Evolutionary conservation across 2,329 filamentous ascomycete genomes (phyloP).

Genomic region (Stemphylium beticola): DNA sequence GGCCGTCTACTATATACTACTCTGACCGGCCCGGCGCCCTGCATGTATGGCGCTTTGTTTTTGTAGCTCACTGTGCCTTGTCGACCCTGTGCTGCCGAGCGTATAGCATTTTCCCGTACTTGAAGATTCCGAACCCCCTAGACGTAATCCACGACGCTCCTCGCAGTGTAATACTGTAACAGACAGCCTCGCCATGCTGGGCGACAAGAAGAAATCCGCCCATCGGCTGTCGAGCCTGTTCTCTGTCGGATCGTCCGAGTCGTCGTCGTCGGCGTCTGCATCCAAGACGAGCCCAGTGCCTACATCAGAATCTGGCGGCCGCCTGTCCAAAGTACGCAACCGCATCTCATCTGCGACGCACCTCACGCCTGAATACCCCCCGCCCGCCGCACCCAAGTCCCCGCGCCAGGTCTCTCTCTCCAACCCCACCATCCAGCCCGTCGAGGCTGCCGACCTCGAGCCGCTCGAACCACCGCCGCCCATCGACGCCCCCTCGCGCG

Average conservation of each 20-base stretch:
- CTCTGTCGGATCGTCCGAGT: conserved; percentile 31
- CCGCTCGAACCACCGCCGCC: conserved; percentile 39
- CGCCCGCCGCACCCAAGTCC: conserved; percentile 25
- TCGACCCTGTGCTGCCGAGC: conserved; percentile 19
- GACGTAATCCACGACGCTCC: not conserved
- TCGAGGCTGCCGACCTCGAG: conserved; percentile 30
- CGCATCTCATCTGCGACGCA: conserved; percentile 41
- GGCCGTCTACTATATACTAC: conserved; percentile 16
- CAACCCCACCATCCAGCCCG: conserved; percentile 38
- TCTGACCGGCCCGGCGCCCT: conserved; percentile 16
- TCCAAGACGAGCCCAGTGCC: conserved; percentile 25
- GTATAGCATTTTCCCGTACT: conserved; percentile 12
- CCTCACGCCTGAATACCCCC: conserved; percentile 40
- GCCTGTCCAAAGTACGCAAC: conserved; percentile 41
- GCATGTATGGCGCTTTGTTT: conserved; percentile 30
- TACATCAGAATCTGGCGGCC: conserved; percentile 38
- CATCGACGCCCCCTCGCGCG: conserved; percentile 35
- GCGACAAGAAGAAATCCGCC: conserved; percentile 42
- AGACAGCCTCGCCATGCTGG: conserved; percentile 23
- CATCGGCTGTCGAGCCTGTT: conserved; percentile 45
- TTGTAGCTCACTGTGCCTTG: conserved; percentile 23
- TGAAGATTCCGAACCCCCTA: conserved; percentile 2
- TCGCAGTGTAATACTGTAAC: not conserved
- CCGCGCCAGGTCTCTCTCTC: conserved; percentile 20
- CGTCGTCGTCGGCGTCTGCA: conserved; percentile 16